Evolutionary conservation across 768 basidiomycete species (phyloP), one percentile per base, ranked within the genome.

Genomic region (Infundibulicybe gibba): DNA sequence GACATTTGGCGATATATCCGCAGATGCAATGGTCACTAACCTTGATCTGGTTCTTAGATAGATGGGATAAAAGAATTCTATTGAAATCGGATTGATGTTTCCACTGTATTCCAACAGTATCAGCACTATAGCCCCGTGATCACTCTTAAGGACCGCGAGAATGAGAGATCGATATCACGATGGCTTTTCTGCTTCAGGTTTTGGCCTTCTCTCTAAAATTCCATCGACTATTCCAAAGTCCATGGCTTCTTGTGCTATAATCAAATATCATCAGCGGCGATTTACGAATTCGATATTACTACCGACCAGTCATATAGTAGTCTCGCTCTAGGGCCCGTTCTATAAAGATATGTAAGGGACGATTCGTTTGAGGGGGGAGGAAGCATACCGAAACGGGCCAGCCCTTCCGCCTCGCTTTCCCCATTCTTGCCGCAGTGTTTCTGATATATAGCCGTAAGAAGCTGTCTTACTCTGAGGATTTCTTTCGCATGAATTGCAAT

Each of bases 401-500:
- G 56, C 17, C 86, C 89, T 41, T 73, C 76, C 44, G 73, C 78
- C 46, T 77, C 69, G 47, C 62, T 73, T 69, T 97, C 93, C 25
- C 74, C 81, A 41, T 73, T 69, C 54, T 73, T 78, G 14, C 67
- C 75, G 65, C 94, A 97, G 61, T 97, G 94, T 53, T 75, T 75
- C 61, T 90, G 89, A 72, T 97, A 97, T 60, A 97, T 93, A 43
- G 79, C 75, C 15, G 94, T 97, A 44, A 97, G 71, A 3, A 85
- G 64, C 50, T 88, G 80, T 38, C 94, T 79, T 51, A 94, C 85
- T 35, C 94, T 84, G 20, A 98, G 76, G 58, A 98, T 98, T 68
- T 97, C 94, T 63, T 88, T 90, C 3, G 95, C 95, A 61, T 95
- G 92, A 51, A 95, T 94, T n/a, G 93, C 91, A 55, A 98, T 95